Evolutionary conservation across 495 filamentous ascomycete genomes (phyloP).

Genomic region (Penicillium malachiteum): DNA sequence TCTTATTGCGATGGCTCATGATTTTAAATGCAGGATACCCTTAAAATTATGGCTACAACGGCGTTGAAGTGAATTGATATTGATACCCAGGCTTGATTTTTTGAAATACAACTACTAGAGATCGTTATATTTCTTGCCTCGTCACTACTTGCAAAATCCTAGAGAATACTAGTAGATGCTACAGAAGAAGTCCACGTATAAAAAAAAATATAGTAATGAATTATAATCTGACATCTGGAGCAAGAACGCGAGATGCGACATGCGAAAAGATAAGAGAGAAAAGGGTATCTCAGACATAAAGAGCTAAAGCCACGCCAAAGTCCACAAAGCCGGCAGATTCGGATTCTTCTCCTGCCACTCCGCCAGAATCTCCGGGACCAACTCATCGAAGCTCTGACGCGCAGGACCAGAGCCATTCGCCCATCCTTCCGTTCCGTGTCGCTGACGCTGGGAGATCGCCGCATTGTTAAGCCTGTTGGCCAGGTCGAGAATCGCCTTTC

Average conservation of each 20-base stretch:
- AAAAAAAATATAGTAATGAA: background rate
- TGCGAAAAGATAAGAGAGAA: background rate
- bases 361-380: slow-evolving; percentile 89
- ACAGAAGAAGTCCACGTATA: background rate
- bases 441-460: slow-evolving; percentile 72
- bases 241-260: background rate
- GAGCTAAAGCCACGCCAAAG: slow-evolving; percentile 85
- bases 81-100: too few relatives aligned
- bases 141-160: too few relatives aligned
- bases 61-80: too few relatives aligned
- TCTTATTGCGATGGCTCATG: background rate
- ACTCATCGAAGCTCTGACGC: slow-evolving; percentile 81
- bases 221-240: background rate
- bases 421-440: slow-evolving; percentile 60
- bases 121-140: too few relatives aligned
- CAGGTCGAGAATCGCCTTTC: slow-evolving; percentile 87
- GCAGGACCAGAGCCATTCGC: slow-evolving; percentile 65
- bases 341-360: slow-evolving; percentile 97
- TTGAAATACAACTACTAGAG: too few relatives aligned
- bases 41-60: too few relatives aligned
- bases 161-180: too few relatives aligned
- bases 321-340: slow-evolving; percentile 87
- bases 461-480: slow-evolving; percentile 83
- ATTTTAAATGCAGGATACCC: too few relatives aligned
- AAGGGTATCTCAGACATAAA: background rate